Evolutionary conservation across 2,329 filamentous ascomycete species (phyloP), one percentile per base, ranked within the genome.

Genomic region (Colletotrichum phormii): DNA sequence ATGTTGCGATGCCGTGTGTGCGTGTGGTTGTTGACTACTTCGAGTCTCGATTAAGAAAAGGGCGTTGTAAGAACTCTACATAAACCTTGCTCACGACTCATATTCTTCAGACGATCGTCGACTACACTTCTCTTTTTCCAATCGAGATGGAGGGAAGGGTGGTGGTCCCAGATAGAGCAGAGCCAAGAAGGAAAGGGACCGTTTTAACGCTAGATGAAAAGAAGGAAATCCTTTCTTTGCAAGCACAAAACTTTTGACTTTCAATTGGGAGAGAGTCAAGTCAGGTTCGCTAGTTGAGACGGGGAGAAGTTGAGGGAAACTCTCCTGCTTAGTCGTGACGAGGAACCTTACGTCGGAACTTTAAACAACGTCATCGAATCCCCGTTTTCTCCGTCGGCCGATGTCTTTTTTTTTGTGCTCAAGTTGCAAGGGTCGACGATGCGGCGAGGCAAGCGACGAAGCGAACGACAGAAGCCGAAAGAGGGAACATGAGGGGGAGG

Each of bases 271-370:
- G 15, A 42, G 31, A 64, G 46, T 37, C 29, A 26, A 49, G 22
- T 53, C 31, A 31, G 26, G 42, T 49, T 49, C 42, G 18, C 42
- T 37, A 22, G 22, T 64, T 54, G 57, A 53, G 57, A 49, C 49
- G 59, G 37, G 35, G 54, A n/a, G 35, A 57, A 15, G 46, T 60
- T 18, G 64, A 62, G 15, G 29, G 15, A 72, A 72, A 72, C 65
- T 72, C 60, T 64, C 57, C 42, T 58, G 55, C 59, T 57, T 61
- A 60, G 59, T 55, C 37, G 57, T 53, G 51, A 58, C 57, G 60
- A 67, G 15, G 18, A 67, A 53, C 24, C 62, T 33, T 42, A 46
- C 46, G 46, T 24, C n/a, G 8, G 33, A 70, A 70, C 58, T 55
- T 53, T 60, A 64, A 72, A 51, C 8, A 12, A n/a, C 42, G 26